These are phyloP conservation scores for Vicia villosa DNA, from an alignment of 306 rosid genomes.

Conservation along the genomic window DNA sequence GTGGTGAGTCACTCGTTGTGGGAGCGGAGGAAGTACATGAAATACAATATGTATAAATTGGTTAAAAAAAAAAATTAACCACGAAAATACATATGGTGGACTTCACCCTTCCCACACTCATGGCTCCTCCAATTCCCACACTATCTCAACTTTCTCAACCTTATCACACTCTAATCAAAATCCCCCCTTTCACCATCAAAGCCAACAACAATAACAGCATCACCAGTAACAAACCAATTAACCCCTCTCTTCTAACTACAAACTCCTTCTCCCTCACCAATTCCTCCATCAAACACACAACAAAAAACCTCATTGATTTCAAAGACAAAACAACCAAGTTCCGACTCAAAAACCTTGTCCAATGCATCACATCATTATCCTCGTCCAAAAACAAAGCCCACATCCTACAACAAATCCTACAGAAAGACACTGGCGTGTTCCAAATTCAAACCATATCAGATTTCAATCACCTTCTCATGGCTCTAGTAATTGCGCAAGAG, in stretches of 20 bases:
- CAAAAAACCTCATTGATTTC: slow-evolving; percentile 27
- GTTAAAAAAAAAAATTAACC: no score
- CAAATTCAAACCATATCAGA: slow-evolving; percentile 36
- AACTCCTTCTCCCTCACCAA: slow-evolving; percentile 26
- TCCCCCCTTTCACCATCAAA: slow-evolving; percentile 37
- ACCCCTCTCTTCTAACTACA: not conserved
- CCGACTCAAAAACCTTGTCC: slow-evolving; percentile 37
- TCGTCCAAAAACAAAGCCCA: slow-evolving; percentile 29
- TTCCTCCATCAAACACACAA: slow-evolving; percentile 13
- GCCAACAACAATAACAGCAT: slow-evolving; percentile 1
- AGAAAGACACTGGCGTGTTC: slow-evolving; percentile 31
- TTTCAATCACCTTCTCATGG: slow-evolving; percentile 62
- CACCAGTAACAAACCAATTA: slow-evolving; percentile 6
- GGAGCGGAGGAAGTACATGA: no score
- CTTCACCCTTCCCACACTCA: not conserved
- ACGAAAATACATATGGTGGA: no score
- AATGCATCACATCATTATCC: slow-evolving; percentile 41
- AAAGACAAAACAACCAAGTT: slow-evolving; percentile 34
- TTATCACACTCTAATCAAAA: slow-evolving; percentile 1
- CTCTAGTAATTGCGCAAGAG: slow-evolving; percentile 44
- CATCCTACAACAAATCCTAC: slow-evolving; percentile 21
- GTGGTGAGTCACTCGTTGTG: no score
- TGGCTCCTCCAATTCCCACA: slow-evolving; percentile 35
- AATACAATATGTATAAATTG: no score
- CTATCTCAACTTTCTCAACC: slow-evolving; percentile 37